Conservation (phyloP, 1,284 basidiomycete species). For the Butyriboletus regius region DNA sequence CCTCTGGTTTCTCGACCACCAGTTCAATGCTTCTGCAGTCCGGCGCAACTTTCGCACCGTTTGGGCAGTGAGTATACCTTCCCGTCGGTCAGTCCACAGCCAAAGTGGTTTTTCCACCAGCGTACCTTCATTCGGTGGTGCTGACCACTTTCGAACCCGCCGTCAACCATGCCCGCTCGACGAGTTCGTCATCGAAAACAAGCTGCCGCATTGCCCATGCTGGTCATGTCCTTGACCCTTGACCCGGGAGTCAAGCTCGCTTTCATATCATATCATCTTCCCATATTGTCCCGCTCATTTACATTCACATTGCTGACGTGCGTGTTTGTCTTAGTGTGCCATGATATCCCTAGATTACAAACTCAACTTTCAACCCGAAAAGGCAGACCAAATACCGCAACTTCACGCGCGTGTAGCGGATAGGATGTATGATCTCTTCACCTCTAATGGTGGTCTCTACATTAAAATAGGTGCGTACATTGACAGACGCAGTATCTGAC, state of each 20-base stretch:
- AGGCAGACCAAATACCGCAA: conserved; percentile 63
- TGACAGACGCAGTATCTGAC: background rate
- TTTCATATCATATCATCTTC: background rate
- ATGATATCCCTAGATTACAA: conserved; percentile 74
- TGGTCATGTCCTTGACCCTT: background rate
- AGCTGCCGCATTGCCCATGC: background rate
- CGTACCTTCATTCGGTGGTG: background rate
- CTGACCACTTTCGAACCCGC: background rate
- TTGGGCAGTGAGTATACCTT: conserved; percentile 47
- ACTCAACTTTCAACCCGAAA: conserved; percentile 65
- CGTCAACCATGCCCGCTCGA: background rate
- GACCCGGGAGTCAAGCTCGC: background rate
- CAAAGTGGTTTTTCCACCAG: background rate
- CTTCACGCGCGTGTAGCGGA: conserved; percentile 77
- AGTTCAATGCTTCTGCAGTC: conserved; percentile 63
- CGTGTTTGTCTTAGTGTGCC: conserved; percentile 42
- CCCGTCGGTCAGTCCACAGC: background rate
- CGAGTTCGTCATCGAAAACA: background rate
- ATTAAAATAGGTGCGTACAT: conserved; percentile 71
- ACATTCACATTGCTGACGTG: background rate
- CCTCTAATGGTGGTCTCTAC: conserved; percentile 77
- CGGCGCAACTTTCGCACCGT: conserved; percentile 58
- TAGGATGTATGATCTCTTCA: conserved; percentile 69
- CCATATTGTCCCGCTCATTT: background rate
- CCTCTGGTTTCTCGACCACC: conserved; percentile 48